These are phyloP conservation scores for Chlorella sp. DNA, from an alignment of 139 green algal species.

Conservation along the genomic window DNA sequence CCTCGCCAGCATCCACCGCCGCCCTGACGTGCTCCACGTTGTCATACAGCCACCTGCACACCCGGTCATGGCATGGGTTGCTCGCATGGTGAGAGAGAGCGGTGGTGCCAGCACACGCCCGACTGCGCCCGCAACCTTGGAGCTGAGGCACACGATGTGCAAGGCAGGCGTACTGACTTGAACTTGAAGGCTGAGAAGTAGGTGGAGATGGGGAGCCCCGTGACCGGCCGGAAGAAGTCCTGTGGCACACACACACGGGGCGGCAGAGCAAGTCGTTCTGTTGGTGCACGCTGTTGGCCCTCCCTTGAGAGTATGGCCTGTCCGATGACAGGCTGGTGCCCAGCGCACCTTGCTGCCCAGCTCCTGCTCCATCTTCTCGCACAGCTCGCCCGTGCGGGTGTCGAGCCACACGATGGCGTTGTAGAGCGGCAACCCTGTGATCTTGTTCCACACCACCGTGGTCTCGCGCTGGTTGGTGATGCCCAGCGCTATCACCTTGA, in stretches of 20 bases:
- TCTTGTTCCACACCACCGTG: conserved; percentile 20
- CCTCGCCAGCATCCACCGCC: conserved; percentile 23
- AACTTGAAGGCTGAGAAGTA: conserved; percentile 97
- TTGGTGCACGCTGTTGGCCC: no score
- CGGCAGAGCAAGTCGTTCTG: no score
- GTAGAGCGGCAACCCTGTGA: conserved; percentile 73
- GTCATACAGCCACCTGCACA: conserved; percentile 77
- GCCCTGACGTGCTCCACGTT: conserved; percentile 67
- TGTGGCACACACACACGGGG: no score
- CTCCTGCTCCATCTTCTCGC: background rate
- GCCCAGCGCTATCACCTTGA: background rate
- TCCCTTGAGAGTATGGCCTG: no score
- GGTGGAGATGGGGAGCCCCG: conserved; percentile 87
- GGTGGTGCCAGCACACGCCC: no score
- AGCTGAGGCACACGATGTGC: background rate
- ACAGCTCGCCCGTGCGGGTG: conserved; percentile 61
- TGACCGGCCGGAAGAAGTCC: conserved; percentile 65
- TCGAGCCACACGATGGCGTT: conserved; percentile 97
- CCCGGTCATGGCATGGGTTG: background rate
- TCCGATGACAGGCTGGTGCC: background rate
- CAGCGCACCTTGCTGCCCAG: background rate
- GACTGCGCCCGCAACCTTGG: no score
- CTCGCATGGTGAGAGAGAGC: no score
- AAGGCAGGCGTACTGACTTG: no score
- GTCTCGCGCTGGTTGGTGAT: background rate